These are phyloP conservation scores for Cerrena zonata DNA, from an alignment of 1,284 basidiomycete genomes.

Conservation along the genomic window DNA sequence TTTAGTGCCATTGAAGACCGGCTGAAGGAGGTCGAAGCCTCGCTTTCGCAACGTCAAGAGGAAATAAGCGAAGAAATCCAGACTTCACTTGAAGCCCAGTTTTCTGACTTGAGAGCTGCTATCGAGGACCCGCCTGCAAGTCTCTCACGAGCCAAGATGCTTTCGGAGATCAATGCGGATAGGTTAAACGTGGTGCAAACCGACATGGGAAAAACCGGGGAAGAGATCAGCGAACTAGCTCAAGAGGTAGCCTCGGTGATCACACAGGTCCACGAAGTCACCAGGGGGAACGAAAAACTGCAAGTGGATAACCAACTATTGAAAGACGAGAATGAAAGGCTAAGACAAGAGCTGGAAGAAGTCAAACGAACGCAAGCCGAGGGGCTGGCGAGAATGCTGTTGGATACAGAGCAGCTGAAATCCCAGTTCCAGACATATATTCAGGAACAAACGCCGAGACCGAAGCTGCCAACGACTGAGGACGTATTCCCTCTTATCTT, in stretches of 20 bases:
- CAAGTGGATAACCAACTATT: neutral
- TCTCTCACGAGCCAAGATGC: neutral
- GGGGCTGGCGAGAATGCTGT: neutral
- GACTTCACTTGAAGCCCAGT: neutral
- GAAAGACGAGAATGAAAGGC: neutral
- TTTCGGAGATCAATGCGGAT: neutral
- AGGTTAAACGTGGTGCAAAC: neutral
- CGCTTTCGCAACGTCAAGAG: neutral
- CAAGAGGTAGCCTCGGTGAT: neutral
- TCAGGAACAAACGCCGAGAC: neutral
- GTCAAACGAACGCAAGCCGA: neutral
- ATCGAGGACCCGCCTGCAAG: neutral
- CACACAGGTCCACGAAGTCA: neutral
- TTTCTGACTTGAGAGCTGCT: neutral
- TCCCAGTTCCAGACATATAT: neutral
- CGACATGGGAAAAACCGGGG: neutral
- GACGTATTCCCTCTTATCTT: neutral
- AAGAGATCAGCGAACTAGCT: neutral
- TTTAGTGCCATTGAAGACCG: neutral
- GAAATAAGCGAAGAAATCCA: neutral
- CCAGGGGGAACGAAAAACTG: neutral
- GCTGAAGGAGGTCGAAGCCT: neutral
- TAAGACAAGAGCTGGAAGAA: neutral
- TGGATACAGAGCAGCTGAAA: neutral
- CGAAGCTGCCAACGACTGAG: neutral